Percentiles rank a stretch among this genome's conserved stretches.
phyloP scores from a whole-genome alignment of 2,329 filamentous ascomycete species.

The Ophiostoma himal-ulmi region DNA sequence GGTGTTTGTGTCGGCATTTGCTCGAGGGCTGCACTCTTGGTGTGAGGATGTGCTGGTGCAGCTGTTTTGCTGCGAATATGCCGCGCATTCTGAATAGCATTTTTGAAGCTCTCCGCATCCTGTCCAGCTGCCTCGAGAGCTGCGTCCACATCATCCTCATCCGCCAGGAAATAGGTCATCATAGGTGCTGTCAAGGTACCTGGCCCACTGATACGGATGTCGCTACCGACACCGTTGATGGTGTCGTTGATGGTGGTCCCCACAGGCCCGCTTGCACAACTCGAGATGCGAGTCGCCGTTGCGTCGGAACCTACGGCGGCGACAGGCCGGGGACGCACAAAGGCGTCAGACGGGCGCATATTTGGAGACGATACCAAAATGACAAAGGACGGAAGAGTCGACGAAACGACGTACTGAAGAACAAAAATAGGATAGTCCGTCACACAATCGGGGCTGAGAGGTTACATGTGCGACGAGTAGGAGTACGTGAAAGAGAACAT shows the following conservation, averaged over 20 bases:
- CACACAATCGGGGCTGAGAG: background rate
- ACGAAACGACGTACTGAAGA: background rate
- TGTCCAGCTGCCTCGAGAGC: constrained; percentile 31
- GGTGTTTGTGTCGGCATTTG: background rate
- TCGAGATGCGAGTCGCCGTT: constrained; percentile 25
- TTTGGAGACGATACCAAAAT: background rate
- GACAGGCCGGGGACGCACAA: constrained; percentile 37
- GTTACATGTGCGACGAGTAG: background rate
- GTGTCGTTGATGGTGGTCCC: constrained; percentile 4
- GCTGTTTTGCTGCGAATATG: constrained; percentile 14
- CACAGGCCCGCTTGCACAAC: background rate
- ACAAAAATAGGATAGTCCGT: background rate
- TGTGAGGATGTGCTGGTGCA: background rate
- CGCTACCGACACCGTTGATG: background rate
- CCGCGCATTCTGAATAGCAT: constrained; percentile 23
- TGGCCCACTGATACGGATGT: background rate
- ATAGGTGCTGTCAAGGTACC: constrained; percentile 30
- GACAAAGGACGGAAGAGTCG: background rate
- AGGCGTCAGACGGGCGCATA: constrained; percentile 44
- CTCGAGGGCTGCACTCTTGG: background rate
- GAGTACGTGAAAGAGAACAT: background rate
- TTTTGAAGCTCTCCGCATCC: constrained; percentile 34
- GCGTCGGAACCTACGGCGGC: constrained; percentile 34
- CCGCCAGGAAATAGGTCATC: constrained; percentile 48
- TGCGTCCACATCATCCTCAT: constrained; percentile 43